Percentiles rank a stretch among this genome's conserved stretches.
Evolutionary conservation across 1,284 basidiomycete species (phyloP).

Genomic region (Rhizoctonia solani): DNA sequence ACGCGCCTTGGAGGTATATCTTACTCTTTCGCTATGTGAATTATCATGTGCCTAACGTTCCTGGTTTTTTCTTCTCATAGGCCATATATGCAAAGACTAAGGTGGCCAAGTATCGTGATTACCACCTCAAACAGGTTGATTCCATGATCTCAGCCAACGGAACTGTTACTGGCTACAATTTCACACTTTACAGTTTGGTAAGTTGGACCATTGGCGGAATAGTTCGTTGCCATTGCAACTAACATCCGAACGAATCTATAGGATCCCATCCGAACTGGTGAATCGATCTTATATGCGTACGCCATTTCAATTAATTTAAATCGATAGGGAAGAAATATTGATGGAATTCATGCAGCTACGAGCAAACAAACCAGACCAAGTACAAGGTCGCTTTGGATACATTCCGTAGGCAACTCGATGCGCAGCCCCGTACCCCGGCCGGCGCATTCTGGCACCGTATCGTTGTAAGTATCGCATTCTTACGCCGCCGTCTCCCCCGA

Average conservation of each 20-base stretch:
- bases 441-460: slow-evolving; percentile 33
- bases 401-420: slow-evolving; percentile 20
- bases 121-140: slow-evolving; percentile 19
- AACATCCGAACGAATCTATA: neutral
- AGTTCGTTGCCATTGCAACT: neutral
- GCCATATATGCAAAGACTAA: slow-evolving; percentile 9
- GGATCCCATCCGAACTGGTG: slow-evolving; percentile 27
- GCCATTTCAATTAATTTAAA: neutral
- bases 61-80: too few species aligned
- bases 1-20: slow-evolving; percentile 15
- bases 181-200: slow-evolving; percentile 29
- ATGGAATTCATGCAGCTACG: slow-evolving; percentile 10
- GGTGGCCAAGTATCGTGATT: slow-evolving; percentile 12
- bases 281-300: slow-evolving; percentile 32
- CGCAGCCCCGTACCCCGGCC: slow-evolving; percentile 22
- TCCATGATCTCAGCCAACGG: slow-evolving; percentile 29
- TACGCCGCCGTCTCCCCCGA: neutral
- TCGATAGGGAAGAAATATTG: neutral
- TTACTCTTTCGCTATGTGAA: too few species aligned
- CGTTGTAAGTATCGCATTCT: neutral
- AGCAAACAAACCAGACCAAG: slow-evolving; percentile 29
- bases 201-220: slow-evolving; percentile 1
- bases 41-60: too few species aligned
- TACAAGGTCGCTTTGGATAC: slow-evolving; percentile 32
- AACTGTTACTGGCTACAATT: slow-evolving; percentile 8